Conservation (phyloP, 305 asterid species). For the Petunia hybrid region DNA sequence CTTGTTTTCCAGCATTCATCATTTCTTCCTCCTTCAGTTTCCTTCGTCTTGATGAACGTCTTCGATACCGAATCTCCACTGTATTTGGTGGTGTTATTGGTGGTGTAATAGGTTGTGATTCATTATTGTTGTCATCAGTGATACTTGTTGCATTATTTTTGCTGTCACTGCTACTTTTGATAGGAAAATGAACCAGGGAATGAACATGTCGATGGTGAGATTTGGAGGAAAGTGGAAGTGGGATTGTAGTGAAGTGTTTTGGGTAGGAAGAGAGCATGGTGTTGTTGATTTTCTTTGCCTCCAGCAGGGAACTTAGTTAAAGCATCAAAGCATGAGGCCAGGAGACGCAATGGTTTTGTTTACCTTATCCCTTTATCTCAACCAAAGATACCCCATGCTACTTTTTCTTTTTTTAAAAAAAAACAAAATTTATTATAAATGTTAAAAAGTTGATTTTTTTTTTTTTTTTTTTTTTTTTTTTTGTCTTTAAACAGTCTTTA, state of each 20-base stretch:
- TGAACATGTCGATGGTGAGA: conserved; percentile 39
- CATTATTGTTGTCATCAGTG: conserved; percentile 34
- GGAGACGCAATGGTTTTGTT: neutral
- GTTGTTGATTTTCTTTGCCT: conserved; percentile 33
- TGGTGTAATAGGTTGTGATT: conserved; percentile 49
- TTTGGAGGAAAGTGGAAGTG: conserved; percentile 39
- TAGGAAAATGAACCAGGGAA: conserved; percentile 33
- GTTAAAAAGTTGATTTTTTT: no score
- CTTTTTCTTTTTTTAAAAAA: neutral
- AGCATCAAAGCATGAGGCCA: conserved; percentile 24
- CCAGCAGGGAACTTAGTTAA: neutral
- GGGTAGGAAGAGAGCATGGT: conserved; percentile 56
- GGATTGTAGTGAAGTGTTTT: conserved; percentile 50
- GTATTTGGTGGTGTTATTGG: conserved; percentile 56
- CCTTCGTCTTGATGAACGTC: conserved; percentile 68
- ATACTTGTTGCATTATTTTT: conserved; percentile 40
- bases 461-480: neutral
- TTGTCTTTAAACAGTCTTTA: no score
- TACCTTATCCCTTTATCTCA: conserved; percentile 1
- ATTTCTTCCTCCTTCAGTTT: conserved; percentile 49
- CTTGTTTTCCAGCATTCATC: conserved; percentile 27
- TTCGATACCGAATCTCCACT: conserved; percentile 69
- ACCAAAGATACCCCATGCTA: neutral
- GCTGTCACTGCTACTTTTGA: conserved; percentile 45
- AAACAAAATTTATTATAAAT: no score